Conservation (phyloP, 257 asterid genomes). For the Eustoma russellianum region DNA sequence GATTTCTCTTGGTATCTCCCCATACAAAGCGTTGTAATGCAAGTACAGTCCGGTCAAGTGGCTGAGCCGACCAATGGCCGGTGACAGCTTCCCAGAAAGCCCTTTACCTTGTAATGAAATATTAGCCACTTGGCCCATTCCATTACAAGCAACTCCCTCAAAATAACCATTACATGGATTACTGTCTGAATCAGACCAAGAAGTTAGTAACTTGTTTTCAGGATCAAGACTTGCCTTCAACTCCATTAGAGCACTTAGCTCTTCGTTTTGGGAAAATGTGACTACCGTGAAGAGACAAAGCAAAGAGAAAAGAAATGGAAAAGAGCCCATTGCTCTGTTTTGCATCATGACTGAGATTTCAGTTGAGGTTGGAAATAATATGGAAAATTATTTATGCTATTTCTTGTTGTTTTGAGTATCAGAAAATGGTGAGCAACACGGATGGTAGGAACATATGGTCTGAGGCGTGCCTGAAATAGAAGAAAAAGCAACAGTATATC, state of each 20-base stretch:
- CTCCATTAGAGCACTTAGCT: constrained; percentile 49
- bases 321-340: constrained; percentile 32
- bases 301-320: constrained; percentile 16
- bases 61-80: constrained; percentile 51
- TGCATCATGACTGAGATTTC: constrained; percentile 4
- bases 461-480: constrained; percentile 9
- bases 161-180: constrained; percentile 72
- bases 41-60: constrained; percentile 78
- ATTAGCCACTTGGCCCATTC: constrained; percentile 60
- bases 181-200: constrained; percentile 31
- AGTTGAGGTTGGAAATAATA: neutral
- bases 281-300: constrained; percentile 23
- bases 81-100: constrained; percentile 68
- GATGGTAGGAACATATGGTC: constrained; percentile 3
- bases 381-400: constrained; percentile 5
- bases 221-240: constrained; percentile 78
- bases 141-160: constrained; percentile 80
- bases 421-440: neutral
- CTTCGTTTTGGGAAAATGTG: constrained; percentile 23
- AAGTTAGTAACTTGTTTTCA: constrained; percentile 37
- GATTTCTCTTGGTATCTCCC: constrained; percentile 68
- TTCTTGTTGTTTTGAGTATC: neutral
- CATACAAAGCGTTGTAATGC: constrained; percentile 71
- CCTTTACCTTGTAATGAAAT: constrained; percentile 88
- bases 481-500: constrained; percentile 11